A percentile compares a stretch with the other conserved stretches of the same genome.
Conservation (phyloP, 2,329 filamentous ascomycete genomes). For the Coniochaeta ligniaria region DNA sequence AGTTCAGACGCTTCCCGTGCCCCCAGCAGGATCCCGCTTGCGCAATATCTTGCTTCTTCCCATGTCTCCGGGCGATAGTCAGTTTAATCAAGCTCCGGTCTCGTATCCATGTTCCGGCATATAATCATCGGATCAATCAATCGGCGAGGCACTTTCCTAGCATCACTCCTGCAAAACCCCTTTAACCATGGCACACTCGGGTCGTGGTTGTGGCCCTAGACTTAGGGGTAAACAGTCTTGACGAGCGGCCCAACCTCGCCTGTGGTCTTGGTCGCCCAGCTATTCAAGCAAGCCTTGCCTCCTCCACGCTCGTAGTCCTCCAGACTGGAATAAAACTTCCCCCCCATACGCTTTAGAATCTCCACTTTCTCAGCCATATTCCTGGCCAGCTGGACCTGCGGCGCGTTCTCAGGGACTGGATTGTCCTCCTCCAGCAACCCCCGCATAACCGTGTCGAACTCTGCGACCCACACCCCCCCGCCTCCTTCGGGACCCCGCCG, state of each 20-base stretch:
- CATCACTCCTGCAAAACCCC: neutral
- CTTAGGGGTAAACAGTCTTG: neutral
- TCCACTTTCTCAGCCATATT: conserved; percentile 1
- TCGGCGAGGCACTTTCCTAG: neutral
- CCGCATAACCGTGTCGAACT: conserved; percentile 1
- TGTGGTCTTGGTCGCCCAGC: neutral
- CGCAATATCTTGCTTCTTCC: neutral
- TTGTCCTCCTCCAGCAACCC: conserved; percentile 1
- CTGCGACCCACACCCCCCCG: conserved; percentile 1
- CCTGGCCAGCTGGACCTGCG: neutral
- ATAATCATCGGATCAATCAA: neutral
- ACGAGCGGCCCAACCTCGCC: conserved; percentile 1
- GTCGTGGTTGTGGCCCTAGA: neutral
- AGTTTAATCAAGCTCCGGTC: neutral
- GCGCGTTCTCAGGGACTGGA: neutral
- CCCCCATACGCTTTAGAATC: conserved; percentile 2
- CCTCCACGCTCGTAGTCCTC: conserved; percentile 1
- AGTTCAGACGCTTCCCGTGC: neutral
- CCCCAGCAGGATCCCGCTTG: neutral
- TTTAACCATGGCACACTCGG: neutral
- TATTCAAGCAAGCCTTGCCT: conserved; percentile 1
- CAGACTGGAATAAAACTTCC: conserved; percentile 1
- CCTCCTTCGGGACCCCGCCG: neutral
- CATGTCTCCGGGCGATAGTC: neutral
- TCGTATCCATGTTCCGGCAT: neutral